Evolutionary conservation across 306 rosid species (phyloP).

Genomic region (Acacia confusa): DNA sequence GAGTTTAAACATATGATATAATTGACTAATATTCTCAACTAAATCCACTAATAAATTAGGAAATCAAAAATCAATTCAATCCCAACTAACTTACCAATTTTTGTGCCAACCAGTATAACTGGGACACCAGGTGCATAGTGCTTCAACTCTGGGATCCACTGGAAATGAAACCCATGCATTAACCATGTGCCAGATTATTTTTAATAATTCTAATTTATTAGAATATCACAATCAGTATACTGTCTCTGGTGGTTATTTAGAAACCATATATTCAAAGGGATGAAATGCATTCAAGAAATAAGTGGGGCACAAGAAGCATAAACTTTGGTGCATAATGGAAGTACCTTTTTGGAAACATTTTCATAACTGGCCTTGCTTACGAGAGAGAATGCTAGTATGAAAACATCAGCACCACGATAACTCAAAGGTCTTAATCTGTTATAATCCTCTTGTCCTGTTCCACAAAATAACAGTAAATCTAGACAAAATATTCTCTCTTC

Average conservation of each 20-base stretch:
- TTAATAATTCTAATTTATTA: conserved; percentile 7
- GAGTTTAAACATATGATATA: not conserved
- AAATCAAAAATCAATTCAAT: conserved; percentile 23
- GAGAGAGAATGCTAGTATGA: conserved; percentile 70
- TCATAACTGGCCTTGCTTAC: conserved; percentile 73
- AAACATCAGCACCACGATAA: conserved; percentile 74
- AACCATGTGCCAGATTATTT: conserved; percentile 18
- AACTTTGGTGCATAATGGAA: not conserved
- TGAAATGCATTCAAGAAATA: conserved; percentile 15
- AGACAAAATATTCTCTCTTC: conserved; percentile 6
- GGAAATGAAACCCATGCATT: conserved; percentile 41
- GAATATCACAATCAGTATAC: not conserved
- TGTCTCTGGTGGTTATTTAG: not conserved
- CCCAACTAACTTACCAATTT: conserved; percentile 67
- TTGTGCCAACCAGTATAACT: conserved; percentile 91
- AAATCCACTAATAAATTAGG: conserved; percentile 5
- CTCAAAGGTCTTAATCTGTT: conserved; percentile 70
- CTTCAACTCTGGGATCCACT: conserved; percentile 99
- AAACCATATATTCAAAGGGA: conserved; percentile 12
- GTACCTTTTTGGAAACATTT: conserved; percentile 73
- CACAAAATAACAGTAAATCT: conserved; percentile 44
- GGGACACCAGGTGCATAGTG: conserved; percentile 99
- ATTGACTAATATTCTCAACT: not conserved
- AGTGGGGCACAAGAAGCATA: not conserved
- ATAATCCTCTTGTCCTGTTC: conserved; percentile 70